Evolutionary conservation across 208 protist genomes (phyloP).

Genomic region (Leishmania aethiopica): DNA sequence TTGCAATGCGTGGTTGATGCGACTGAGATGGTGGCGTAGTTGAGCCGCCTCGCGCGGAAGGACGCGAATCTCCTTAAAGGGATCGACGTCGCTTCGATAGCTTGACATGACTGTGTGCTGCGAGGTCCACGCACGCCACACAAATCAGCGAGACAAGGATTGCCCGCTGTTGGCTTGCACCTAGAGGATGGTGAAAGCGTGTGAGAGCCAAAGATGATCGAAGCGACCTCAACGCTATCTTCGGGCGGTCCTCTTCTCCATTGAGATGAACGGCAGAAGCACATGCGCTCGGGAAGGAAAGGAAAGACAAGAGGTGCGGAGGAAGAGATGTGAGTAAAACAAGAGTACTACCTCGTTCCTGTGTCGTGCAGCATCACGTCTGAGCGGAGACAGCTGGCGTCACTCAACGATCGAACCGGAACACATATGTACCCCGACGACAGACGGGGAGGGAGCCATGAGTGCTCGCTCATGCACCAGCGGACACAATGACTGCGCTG

Average conservation of each 20-base stretch:
- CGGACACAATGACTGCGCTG: not conserved
- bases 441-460: not conserved
- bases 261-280: not conserved
- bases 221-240: not conserved
- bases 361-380: not conserved
- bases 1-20: conserved; percentile 78
- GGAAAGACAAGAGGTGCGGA: not conserved
- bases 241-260: not conserved
- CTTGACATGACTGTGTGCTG: conserved; percentile 15
- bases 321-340: not conserved
- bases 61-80: conserved; percentile 73
- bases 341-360: not conserved
- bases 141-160: not conserved
- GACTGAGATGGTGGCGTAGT: conserved; percentile 62
- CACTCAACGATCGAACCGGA: not conserved
- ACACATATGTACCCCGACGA: not conserved
- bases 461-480: not conserved
- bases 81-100: conserved; percentile 42
- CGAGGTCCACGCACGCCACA: not conserved
- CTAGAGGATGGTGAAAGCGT: not conserved
- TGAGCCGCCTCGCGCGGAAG: conserved; percentile 62
- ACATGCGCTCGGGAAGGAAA: not conserved
- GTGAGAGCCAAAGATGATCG: not conserved
- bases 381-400: not conserved
- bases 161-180: not conserved